Evolutionary conservation across 805 yeast species (phyloP).

Genomic region (Yarrowia hollandica): DNA sequence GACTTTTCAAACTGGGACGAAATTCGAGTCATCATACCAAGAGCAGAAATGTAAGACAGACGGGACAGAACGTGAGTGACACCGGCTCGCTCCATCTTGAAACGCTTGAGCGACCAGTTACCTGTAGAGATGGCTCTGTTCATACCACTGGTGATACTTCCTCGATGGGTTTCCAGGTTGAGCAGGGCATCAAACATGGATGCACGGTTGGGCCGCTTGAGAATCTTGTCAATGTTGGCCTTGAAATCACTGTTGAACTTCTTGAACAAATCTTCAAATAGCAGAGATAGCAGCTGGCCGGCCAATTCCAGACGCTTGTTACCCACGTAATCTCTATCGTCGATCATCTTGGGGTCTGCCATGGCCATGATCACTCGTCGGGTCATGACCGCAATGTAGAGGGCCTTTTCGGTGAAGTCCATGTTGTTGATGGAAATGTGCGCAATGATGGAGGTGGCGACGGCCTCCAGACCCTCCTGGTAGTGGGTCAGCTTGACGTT

Average conservation of each 20-base stretch:
- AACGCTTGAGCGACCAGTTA: slow-evolving; percentile 97
- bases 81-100: slow-evolving; percentile 99
- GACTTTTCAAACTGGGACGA: slow-evolving; percentile 99
- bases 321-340: slow-evolving; percentile 98
- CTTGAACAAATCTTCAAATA: slow-evolving; percentile 95
- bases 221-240: slow-evolving; percentile 87
- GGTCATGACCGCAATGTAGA: slow-evolving; percentile 94
- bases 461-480: slow-evolving; percentile 92
- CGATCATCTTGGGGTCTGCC: slow-evolving; percentile 92
- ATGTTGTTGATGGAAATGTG: slow-evolving; percentile 82
- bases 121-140: slow-evolving; percentile 98
- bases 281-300: slow-evolving; percentile 91
- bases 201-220: slow-evolving; percentile 91
- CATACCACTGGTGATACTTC: slow-evolving; percentile 89
- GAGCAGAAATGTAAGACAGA: slow-evolving; percentile 86
- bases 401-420: slow-evolving; percentile 90
- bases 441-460: slow-evolving; percentile 92
- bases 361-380: slow-evolving; percentile 94
- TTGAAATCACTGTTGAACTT: slow-evolving; percentile 94
- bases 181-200: slow-evolving; percentile 92
- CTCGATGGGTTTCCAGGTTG: slow-evolving; percentile 86
- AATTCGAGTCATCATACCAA: slow-evolving; percentile 99
- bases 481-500: slow-evolving; percentile 75
- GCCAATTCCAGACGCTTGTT: slow-evolving; percentile 96
- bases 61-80: slow-evolving; percentile 95